These are phyloP conservation scores for Talaromyces sp. DNA, from an alignment of 2,329 filamentous ascomycete species.

Conservation along the genomic window DNA sequence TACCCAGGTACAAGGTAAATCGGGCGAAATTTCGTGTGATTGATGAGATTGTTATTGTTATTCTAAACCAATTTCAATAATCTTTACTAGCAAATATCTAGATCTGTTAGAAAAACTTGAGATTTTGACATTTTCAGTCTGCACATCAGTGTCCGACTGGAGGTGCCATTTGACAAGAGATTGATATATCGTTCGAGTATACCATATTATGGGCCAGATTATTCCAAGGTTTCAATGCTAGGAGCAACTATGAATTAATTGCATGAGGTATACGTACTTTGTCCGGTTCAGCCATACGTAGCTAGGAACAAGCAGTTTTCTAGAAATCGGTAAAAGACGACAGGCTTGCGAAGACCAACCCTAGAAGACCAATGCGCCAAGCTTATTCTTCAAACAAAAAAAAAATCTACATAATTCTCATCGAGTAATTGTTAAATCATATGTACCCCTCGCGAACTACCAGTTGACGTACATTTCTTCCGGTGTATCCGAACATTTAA, in stretches of 20 bases:
- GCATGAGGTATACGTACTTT: not conserved
- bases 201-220: not conserved
- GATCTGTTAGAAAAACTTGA: no score
- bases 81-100: not conserved
- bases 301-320: not conserved
- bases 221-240: not conserved
- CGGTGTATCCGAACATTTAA: not conserved
- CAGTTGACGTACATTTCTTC: not conserved
- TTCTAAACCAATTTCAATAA: not conserved
- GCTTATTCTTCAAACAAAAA: not conserved
- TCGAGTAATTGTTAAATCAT: not conserved
- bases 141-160: no score
- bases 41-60: not conserved
- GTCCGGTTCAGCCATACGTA: not conserved
- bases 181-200: not conserved
- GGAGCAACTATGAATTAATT: not conserved
- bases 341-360: no score
- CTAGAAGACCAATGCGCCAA: not conserved
- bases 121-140: no score
- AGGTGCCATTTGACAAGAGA: not conserved
- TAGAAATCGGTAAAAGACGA: not conserved
- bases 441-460: not conserved
- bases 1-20: not conserved
- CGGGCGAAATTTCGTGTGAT: not conserved
- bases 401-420: not conserved